Evolutionary conservation across 2,329 filamentous ascomycete species (phyloP).

Genomic region (Xylaria sp.): DNA sequence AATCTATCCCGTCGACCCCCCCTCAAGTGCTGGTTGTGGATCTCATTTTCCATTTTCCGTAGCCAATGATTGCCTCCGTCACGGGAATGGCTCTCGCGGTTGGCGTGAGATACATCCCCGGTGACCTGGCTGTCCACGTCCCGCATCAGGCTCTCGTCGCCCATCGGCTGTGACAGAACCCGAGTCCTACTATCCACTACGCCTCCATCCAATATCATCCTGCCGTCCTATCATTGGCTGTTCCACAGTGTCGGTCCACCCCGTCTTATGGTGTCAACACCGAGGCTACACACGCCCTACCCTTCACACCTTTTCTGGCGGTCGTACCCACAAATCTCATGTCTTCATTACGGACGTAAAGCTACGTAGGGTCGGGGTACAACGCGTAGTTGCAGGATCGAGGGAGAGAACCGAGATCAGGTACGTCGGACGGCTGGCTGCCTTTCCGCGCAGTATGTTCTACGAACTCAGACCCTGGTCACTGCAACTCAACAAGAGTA

Average conservation of each 20-base stretch:
- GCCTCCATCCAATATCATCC: constrained; percentile 3
- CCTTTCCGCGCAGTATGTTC: constrained; percentile 32
- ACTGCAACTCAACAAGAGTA: constrained; percentile 13
- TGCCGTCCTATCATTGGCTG: neutral
- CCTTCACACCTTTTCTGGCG: neutral
- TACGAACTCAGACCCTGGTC: constrained; percentile 26
- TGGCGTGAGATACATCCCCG: neutral
- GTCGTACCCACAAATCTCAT: constrained; percentile 3
- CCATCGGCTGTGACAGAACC: constrained; percentile 3
- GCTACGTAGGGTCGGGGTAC: constrained; percentile 36
- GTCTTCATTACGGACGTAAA: constrained; percentile 42
- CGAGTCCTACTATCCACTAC: constrained; percentile 13
- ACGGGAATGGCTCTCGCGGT: neutral
- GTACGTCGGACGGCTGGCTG: constrained; percentile 42
- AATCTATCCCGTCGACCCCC: constrained; percentile 15
- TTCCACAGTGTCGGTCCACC: constrained; percentile 13
- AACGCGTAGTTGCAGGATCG: constrained; percentile 44
- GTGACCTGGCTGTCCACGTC: neutral
- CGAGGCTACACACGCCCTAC: constrained; percentile 24
- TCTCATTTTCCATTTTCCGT: constrained; percentile 26
- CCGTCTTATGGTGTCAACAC: constrained; percentile 20
- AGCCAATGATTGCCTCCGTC: constrained; percentile 18
- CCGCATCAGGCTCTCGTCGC: constrained; percentile 12
- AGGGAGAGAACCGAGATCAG: constrained; percentile 43
- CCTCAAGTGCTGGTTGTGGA: constrained; percentile 23